These are phyloP conservation scores for Termitomyces sp. DNA, from an alignment of 768 basidiomycete genomes.

Conservation along the genomic window DNA sequence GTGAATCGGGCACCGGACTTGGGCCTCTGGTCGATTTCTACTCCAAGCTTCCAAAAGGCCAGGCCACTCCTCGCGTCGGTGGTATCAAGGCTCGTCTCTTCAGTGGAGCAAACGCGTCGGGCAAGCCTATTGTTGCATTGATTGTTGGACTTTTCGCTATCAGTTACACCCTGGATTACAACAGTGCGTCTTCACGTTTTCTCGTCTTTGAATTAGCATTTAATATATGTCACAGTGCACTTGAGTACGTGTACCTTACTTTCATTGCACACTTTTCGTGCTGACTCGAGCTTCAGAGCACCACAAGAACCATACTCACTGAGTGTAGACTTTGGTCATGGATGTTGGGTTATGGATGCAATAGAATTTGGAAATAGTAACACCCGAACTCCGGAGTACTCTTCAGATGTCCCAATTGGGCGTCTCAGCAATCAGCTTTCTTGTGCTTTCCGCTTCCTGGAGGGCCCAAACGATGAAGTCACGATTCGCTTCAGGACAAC, in stretches of 20 bases:
- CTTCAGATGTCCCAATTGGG: neutral
- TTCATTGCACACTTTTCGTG: neutral
- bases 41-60: slow-evolving; percentile 93
- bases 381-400: neutral
- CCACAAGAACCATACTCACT: slow-evolving; percentile 91
- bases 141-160: slow-evolving; percentile 68
- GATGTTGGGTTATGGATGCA: slow-evolving; percentile 5
- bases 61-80: slow-evolving; percentile 52
- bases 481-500: neutral
- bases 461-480: neutral
- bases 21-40: slow-evolving; percentile 91
- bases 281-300: slow-evolving; percentile 54
- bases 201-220: slow-evolving; percentile 4
- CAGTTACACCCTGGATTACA: slow-evolving; percentile 87
- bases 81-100: slow-evolving; percentile 84
- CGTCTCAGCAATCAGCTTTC: neutral
- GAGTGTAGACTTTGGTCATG: slow-evolving; percentile 16
- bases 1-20: slow-evolving; percentile 78
- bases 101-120: slow-evolving; percentile 82
- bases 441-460: neutral
- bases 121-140: slow-evolving; percentile 58
- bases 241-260: slow-evolving; percentile 55
- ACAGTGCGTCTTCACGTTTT: slow-evolving; percentile 57
- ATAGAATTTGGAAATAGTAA: slow-evolving; percentile 12
- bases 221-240: slow-evolving; percentile 54